Percentiles rank a stretch among this genome's conserved stretches.
These are phyloP conservation scores for Colletotrichum noveboracense DNA, from an alignment of 2,329 filamentous ascomycete species.

Conservation along the genomic window DNA sequence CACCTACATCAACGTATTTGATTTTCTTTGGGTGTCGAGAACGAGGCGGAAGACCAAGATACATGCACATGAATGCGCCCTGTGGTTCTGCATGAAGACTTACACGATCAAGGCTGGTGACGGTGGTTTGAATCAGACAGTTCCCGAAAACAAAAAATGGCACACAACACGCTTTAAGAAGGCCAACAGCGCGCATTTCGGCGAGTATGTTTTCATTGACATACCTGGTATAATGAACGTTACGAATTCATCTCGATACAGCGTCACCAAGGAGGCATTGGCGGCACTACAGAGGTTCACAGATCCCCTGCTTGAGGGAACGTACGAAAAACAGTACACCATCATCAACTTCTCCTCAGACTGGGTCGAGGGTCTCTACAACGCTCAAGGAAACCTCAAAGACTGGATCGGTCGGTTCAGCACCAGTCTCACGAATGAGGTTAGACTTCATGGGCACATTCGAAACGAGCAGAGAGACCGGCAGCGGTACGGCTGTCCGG, in stretches of 20 bases:
- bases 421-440: conserved; percentile 39
- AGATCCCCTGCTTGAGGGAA: conserved; percentile 34
- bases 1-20: conserved; percentile 39
- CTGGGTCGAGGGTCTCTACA: conserved; percentile 41
- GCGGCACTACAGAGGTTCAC: conserved; percentile 35
- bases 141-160: too few relatives aligned
- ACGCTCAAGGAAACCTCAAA: conserved; percentile 32
- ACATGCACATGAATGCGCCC: conserved; percentile 34
- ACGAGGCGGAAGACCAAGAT: conserved; percentile 20
- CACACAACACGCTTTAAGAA: conserved; percentile 28
- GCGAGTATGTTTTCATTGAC: conserved; percentile 36
- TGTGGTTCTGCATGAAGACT: conserved; percentile 43
- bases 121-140: conserved; percentile 29
- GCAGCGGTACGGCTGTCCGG: conserved; percentile 31
- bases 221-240: conserved; percentile 33
- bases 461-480: not conserved
- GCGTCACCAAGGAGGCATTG: conserved; percentile 36
- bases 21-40: conserved; percentile 35
- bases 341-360: conserved; percentile 39
- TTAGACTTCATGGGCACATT: conserved; percentile 35
- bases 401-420: conserved; percentile 38
- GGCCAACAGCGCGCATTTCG: conserved; percentile 27
- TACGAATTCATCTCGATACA: conserved; percentile 29
- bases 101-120: conserved; percentile 33
- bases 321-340: conserved; percentile 31